phyloP scores from a whole-genome alignment of 2,329 filamentous ascomycete species.

The Talaromyces sp. region DNA sequence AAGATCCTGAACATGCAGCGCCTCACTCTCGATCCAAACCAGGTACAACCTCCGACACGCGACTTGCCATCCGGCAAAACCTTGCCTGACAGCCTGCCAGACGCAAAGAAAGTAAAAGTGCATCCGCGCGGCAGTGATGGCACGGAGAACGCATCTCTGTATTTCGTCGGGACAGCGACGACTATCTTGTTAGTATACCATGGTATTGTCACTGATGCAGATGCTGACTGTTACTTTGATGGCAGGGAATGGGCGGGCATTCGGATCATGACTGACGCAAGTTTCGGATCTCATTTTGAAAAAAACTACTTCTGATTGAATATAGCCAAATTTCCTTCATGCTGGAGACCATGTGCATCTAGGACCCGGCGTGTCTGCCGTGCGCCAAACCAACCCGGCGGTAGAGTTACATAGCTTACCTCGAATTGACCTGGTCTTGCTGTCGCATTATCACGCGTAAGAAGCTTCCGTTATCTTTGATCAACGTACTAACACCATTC shows the following conservation, averaged over 20 bases:
- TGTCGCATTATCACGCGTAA: conserved; percentile 62
- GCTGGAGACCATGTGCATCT: conserved; percentile 65
- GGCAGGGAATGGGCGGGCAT: conserved; percentile 40
- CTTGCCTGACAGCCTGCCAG: conserved; percentile 37
- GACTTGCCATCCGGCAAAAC: conserved; percentile 27
- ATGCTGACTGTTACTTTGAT: not conserved
- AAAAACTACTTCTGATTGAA: not conserved
- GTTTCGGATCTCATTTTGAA: not conserved
- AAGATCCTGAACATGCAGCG: conserved; percentile 28
- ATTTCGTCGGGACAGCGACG: conserved; percentile 42
- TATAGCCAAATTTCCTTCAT: conserved; percentile 62
- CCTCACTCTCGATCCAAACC: conserved; percentile 39
- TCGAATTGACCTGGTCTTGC: conserved; percentile 56
- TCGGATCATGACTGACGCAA: conserved; percentile 40
- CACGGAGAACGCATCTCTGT: conserved; percentile 35
- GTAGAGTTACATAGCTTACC: conserved; percentile 60
- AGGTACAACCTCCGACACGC: conserved; percentile 39
- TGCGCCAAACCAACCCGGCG: conserved; percentile 57
- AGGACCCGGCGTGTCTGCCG: conserved; percentile 59
- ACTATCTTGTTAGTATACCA: conserved; percentile 30
- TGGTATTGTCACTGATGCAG: too few species aligned
- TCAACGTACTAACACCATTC: not conserved
- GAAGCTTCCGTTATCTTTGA: not conserved
- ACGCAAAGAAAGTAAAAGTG: conserved; percentile 44
- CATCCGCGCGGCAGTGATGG: conserved; percentile 36